Conservation (phyloP, 1,139 yeast species). For the Nematodospora anomalae region DNA sequence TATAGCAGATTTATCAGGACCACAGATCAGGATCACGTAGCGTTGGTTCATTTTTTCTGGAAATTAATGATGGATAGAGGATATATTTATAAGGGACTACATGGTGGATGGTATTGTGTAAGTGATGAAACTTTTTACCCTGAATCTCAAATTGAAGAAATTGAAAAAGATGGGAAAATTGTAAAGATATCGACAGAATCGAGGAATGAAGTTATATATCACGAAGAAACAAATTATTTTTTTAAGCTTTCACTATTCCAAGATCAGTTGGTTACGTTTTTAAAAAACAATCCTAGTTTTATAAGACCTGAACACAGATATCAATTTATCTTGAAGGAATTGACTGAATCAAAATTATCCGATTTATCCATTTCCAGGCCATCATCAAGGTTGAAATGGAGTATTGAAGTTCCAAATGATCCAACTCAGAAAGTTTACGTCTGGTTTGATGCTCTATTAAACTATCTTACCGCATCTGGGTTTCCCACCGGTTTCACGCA, state of each 20-base stretch:
- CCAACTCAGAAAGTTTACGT: constrained; percentile 80
- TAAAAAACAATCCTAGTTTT: constrained; percentile 53
- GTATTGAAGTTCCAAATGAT: constrained; percentile 85
- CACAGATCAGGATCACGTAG: constrained; percentile 76
- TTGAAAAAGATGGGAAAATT: constrained; percentile 36
- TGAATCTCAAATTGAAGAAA: constrained; percentile 64
- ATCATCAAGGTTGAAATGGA: constrained; percentile 76
- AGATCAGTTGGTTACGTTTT: constrained; percentile 47
- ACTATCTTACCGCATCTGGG: constrained; percentile 76
- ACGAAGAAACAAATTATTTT: constrained; percentile 83
- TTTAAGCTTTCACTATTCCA: constrained; percentile 69
- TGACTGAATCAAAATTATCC: constrained; percentile 45
- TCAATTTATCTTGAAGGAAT: constrained; percentile 56
- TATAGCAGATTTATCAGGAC: constrained; percentile 87
- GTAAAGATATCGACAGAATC: constrained; percentile 64
- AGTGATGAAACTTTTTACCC: constrained; percentile 96
- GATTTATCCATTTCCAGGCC: constrained; percentile 91
- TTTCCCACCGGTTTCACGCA: constrained; percentile 41
- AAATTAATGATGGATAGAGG: constrained; percentile 55
- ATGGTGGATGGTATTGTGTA: constrained; percentile 92
- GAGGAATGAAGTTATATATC: constrained; percentile 69
- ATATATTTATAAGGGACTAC: constrained; percentile 76
- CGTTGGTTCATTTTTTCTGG: constrained; percentile 74
- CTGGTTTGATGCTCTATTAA: constrained; percentile 94
- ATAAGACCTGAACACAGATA: constrained; percentile 65